Base-by-base conservation (phyloP, 495 filamentous ascomycete species). In the Parathielavia hyrcaniae region DNA sequence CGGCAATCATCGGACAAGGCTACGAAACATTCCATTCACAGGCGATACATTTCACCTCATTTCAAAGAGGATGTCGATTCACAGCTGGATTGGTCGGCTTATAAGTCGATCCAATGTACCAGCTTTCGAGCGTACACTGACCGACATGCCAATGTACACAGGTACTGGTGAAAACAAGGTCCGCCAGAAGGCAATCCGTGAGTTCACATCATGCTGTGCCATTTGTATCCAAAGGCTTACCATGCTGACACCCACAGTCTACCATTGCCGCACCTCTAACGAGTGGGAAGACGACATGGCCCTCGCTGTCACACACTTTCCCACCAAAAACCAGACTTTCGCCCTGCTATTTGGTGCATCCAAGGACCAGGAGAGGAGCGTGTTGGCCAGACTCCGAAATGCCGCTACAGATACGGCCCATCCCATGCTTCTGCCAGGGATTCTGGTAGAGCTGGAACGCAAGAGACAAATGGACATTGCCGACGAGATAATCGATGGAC, bases 361-460 rank as follows among this genome's bases (percentile, higher is more conserved):
- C 3, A 8, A 11, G 35, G 35, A 10, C 13, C 9, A 11, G 35
- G 35, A 38, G 13, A 38, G 13, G 13, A 10, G 13, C 10, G 35
- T 14, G 10, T 8, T 38, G 35, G 13, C 9, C 1, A 10, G 35
- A 11, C 13, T 38, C 2, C 4, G 10, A 2, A 14, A 11, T 1
- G 35, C 35, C 35, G 13, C 1, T 2, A 1, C 9, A 5, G 10
- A 38, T 38, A 14, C 35, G 10, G 17, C 19, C 41, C 58, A 61
- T 23, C 58, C 58, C 20, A 2, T 61, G 39, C 46, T 61, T 14
- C 39, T 61, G 13, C 47, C 55, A 7, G 58, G 58, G 4, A 46
- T 61, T 38, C 8, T 61, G 14, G 48, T 20, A n/a, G 58, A 61
- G 39, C 43, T 56, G 5, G 58, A 61, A 36, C 50, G 30, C n/a